Base-by-base conservation (phyloP, 2,329 filamentous ascomycete species). In the Fusarium goolgardi region DNA sequence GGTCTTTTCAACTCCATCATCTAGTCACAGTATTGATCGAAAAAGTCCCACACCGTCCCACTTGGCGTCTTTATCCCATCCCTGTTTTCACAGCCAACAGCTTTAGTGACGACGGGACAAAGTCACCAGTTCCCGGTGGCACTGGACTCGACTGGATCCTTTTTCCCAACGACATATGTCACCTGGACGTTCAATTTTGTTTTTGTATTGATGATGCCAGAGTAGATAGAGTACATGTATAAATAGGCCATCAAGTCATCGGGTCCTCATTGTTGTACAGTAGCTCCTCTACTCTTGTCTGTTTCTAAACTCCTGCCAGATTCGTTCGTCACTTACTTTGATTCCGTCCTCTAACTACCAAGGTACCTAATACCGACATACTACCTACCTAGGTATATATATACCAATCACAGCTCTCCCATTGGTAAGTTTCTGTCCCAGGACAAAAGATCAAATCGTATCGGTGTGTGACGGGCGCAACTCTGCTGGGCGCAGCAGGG, bases 51-150 rank as follows among this genome's bases (percentile, higher is more conserved):
- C 68, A 73, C 71, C 8, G 71, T 65, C 10, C 44, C 32, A 47
- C 67, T 71, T 73, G 71, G 72, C 72, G 69, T 65, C 72, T 67
- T 65, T 46, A 32, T 51, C 52, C 29, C 13, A 74, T 74, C 72
- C 72, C 67, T 74, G 72, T 74, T 74, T 74, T 73, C 62, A 51
- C 55, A 58, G n/a, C n/a, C n/a, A n/a, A n/a, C n/a, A n/a, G 54
- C 43, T 47, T 44, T 45, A 71, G 71, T 74, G 72, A 73, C 70
- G 71, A 73, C 51, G 56, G 56, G 44, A 47, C 62, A 66, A 63
- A 67, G 71, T 71, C 60, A 70, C 68, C 63, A 65, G 59, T 65
- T 70, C 60, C 43, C 54, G 50, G 67, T 70, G 67, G 67, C 59
- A 65, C 56, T 67, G 44, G 27, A 32, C 43, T 45, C 23, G 35